phyloP scores from a whole-genome alignment of 2,329 filamentous ascomycete genomes.

The Falciphora oryzae region DNA sequence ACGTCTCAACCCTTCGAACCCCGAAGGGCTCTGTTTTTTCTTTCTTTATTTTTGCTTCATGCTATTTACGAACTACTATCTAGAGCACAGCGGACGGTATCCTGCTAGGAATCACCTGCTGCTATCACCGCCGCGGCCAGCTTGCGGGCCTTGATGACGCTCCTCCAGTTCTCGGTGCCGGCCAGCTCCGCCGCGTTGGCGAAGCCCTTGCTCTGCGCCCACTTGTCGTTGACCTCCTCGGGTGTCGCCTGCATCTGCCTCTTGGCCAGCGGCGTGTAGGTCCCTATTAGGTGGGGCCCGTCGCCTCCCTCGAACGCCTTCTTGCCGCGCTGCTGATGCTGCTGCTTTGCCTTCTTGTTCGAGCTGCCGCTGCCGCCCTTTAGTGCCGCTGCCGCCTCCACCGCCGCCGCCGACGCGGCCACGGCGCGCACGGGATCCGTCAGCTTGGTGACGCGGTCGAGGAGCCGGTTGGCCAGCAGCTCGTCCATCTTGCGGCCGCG shows the following conservation, averaged over 20 bases:
- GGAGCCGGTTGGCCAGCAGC: constrained; percentile 67
- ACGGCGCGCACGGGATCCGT: constrained; percentile 15
- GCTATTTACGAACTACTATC: constrained; percentile 13
- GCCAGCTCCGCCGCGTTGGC: constrained; percentile 44
- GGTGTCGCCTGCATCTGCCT: constrained; percentile 42
- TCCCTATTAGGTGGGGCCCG: constrained; percentile 41
- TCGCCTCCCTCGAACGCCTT: constrained; percentile 52
- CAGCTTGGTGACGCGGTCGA: constrained; percentile 53
- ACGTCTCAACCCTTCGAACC: not conserved
- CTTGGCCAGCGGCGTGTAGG: constrained; percentile 50
- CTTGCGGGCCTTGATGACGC: constrained; percentile 23
- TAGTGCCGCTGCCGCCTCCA: constrained; percentile 38
- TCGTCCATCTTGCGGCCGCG: constrained; percentile 84
- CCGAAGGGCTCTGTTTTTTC: not conserved
- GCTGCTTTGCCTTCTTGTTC: constrained; percentile 15
- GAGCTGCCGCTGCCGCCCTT: constrained; percentile 21
- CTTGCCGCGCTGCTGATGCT: constrained; percentile 19
- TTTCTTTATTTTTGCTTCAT: constrained; percentile 7
- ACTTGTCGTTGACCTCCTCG: constrained; percentile 54
- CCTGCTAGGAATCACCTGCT: constrained; percentile 4
- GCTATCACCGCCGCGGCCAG: not conserved
- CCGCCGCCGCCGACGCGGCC: constrained; percentile 10
- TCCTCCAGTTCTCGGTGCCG: constrained; percentile 29
- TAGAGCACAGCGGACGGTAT: constrained; percentile 15
- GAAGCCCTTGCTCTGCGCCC: constrained; percentile 57